Percentiles rank a stretch among this genome's conserved stretches.
These are phyloP conservation scores for Bretschneidera sinensis DNA, from an alignment of 345 rosid species.

Conservation along the genomic window DNA sequence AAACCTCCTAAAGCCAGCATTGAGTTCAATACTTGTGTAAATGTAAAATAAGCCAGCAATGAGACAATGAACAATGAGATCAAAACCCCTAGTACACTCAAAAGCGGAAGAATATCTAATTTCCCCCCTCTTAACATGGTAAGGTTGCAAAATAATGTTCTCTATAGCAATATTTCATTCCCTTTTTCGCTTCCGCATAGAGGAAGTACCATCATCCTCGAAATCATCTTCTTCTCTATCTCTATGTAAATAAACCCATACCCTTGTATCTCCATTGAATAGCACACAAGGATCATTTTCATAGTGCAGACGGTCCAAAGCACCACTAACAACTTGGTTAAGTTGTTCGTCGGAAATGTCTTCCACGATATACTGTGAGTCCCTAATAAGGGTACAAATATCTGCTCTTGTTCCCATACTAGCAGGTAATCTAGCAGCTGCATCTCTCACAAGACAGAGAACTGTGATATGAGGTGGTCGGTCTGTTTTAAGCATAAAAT, in stretches of 20 bases:
- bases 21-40: too few relatives aligned
- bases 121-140: too few relatives aligned
- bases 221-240: conserved; percentile 43
- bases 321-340: conserved; percentile 33
- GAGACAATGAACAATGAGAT: too few relatives aligned
- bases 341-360: conserved; percentile 36
- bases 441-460: conserved; percentile 42
- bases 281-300: conserved; percentile 39
- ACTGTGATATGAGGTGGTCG: conserved; percentile 39
- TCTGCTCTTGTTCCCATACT: conserved; percentile 43
- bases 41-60: too few relatives aligned
- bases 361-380: conserved; percentile 37
- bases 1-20: too few relatives aligned
- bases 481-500: conserved; percentile 44
- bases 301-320: conserved; percentile 38
- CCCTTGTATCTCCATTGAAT: conserved; percentile 30
- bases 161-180: background rate
- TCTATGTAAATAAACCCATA: conserved; percentile 43
- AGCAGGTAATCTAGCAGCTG: conserved; percentile 36
- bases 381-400: conserved; percentile 33
- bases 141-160: too few relatives aligned
- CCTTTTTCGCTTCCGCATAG: conserved; percentile 27
- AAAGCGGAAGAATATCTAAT: background rate
- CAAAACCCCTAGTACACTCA: too few relatives aligned
- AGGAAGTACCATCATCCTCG: conserved; percentile 37